A percentile compares a stretch with the other conserved stretches of the same genome.
These are phyloP conservation scores for Tagetes erecta DNA, from an alignment of 129 eudicot species.

Conservation along the genomic window DNA sequence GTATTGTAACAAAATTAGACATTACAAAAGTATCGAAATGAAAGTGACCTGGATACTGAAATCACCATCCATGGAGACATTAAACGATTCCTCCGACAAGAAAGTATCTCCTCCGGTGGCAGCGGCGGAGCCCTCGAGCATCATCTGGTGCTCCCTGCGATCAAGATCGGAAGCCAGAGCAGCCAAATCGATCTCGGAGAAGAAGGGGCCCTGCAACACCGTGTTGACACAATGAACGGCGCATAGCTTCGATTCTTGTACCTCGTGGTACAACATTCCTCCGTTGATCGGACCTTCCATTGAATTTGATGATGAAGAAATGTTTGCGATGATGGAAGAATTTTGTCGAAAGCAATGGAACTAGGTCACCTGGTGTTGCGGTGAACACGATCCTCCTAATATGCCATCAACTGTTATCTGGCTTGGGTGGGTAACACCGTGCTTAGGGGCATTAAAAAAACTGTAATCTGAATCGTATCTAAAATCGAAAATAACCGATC, in stretches of 20 bases:
- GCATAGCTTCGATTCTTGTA: conserved; percentile 93
- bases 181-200: conserved; percentile 98
- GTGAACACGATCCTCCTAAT: not conserved
- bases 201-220: conserved; percentile 92
- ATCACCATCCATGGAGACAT: conserved; percentile 92
- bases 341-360: conserved; percentile 6
- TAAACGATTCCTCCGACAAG: conserved; percentile 64
- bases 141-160: conserved; percentile 81
- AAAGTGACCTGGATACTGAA: conserved; percentile 84
- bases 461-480: too few relatives aligned
- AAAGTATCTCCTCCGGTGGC: conserved; percentile 56
- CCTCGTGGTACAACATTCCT: conserved; percentile 97
- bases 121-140: conserved; percentile 50
- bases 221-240: conserved; percentile 99
- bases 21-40: too few relatives aligned
- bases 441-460: too few relatives aligned
- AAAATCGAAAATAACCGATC: too few relatives aligned
- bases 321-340: conserved; percentile 1
- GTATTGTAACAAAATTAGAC: too few relatives aligned
- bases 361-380: conserved; percentile 2
- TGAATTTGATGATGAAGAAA: conserved; percentile 23
- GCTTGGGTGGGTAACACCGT: too few relatives aligned
- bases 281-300: conserved; percentile 86
- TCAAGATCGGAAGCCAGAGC: conserved; percentile 97
- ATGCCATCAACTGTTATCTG: too few relatives aligned